These are phyloP conservation scores for Cladosporium sp. DNA, from an alignment of 2,329 filamentous ascomycete genomes.

Conservation along the genomic window DNA sequence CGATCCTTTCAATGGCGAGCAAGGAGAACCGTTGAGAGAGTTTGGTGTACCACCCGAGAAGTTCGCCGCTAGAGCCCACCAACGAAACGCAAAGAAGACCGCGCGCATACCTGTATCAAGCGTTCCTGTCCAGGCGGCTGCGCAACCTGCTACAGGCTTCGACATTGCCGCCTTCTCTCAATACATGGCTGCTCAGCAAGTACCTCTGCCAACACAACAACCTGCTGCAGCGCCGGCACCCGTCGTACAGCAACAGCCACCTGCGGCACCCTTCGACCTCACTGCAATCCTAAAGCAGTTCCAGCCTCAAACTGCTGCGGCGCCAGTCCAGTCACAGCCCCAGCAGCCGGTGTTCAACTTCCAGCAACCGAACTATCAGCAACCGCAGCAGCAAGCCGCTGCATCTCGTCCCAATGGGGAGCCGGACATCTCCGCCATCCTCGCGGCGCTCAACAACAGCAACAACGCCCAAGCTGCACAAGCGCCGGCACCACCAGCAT, in stretches of 20 bases:
- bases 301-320: conserved; percentile 15
- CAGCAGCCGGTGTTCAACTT: conserved; percentile 2
- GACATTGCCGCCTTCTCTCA: conserved; percentile 2
- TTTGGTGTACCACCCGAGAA: conserved; percentile 37
- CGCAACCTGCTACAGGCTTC: neutral
- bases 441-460: conserved; percentile 22
- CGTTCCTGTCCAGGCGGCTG: neutral
- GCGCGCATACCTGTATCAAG: neutral
- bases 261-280: conserved; percentile 7
- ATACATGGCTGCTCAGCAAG: conserved; percentile 9
- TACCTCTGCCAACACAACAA: conserved; percentile 6
- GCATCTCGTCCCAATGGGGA: conserved; percentile 13
- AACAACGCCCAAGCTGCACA: neutral
- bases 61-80: conserved; percentile 18
- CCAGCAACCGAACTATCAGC: conserved; percentile 1
- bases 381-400: neutral
- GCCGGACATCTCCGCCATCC: conserved; percentile 28
- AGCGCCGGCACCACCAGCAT: neutral
- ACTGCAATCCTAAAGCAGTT: conserved; percentile 3
- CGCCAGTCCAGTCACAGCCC: conserved; percentile 11
- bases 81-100: neutral
- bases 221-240: conserved; percentile 9
- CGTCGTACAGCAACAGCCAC: neutral
- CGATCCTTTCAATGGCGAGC: conserved; percentile 33
- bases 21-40: conserved; percentile 22